These are phyloP conservation scores for Phanerochaete sordida DNA, from an alignment of 768 basidiomycete genomes.

Conservation along the genomic window DNA sequence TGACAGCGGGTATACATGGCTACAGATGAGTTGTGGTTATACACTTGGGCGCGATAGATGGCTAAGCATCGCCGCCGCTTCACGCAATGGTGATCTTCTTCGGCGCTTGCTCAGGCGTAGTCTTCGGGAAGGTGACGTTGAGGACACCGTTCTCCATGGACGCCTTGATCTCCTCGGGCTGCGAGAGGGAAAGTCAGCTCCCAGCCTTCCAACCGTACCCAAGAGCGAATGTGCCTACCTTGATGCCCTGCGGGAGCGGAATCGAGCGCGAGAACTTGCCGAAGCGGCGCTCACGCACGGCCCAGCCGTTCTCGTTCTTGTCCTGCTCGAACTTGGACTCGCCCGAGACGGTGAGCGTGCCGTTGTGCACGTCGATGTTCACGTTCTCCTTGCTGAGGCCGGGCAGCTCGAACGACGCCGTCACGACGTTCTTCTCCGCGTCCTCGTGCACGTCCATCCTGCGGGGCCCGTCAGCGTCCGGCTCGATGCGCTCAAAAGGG, in stretches of 20 bases:
- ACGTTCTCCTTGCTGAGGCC: slow-evolving; percentile 50
- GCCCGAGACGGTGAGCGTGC: slow-evolving; percentile 48
- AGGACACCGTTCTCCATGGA: slow-evolving; percentile 27
- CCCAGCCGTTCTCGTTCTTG: slow-evolving; percentile 32
- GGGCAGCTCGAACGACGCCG: slow-evolving; percentile 56
- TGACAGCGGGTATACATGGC: too few relatives aligned
- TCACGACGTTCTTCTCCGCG: slow-evolving; percentile 41
- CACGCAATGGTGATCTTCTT: slow-evolving; percentile 17
- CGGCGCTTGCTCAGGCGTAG: slow-evolving; percentile 20
- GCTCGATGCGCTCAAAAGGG: not conserved
- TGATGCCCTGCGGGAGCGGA: slow-evolving; percentile 11
- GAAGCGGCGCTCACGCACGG: slow-evolving; percentile 29
- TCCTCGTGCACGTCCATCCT: slow-evolving; percentile 60
- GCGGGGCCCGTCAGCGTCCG: not conserved
- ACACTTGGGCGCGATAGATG: too few relatives aligned
- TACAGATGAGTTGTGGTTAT: too few relatives aligned
- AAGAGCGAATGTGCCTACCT: slow-evolving; percentile 8
- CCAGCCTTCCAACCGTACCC: not conserved
- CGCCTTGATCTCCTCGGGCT: slow-evolving; percentile 28
- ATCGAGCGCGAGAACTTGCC: slow-evolving; percentile 28
- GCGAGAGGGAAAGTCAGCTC: not conserved
- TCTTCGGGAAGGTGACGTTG: slow-evolving; percentile 26
- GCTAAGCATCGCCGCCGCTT: not conserved
- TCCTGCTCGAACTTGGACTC: slow-evolving; percentile 34
- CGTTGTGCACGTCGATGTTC: slow-evolving; percentile 47